Evolutionary conservation across 345 rosid species (phyloP).

Genomic region (Dipteronia sinensis): DNA sequence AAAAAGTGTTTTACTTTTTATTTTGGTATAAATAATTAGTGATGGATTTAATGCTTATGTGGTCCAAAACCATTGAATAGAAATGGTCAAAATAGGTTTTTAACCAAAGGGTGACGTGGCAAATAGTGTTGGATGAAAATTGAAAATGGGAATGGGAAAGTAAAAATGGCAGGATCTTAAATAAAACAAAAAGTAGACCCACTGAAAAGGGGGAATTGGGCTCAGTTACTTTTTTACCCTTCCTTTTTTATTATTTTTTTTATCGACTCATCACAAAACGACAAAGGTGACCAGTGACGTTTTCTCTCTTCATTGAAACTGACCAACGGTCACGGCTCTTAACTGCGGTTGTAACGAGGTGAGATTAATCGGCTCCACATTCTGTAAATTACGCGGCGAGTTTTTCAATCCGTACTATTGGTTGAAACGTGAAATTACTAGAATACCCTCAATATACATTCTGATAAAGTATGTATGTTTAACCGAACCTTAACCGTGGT

Average conservation of each 20-base stretch:
- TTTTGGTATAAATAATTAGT: too few relatives aligned
- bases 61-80: background rate
- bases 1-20: too few relatives aligned
- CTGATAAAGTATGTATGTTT: too few relatives aligned
- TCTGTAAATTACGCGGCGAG: background rate
- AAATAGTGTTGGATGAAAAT: background rate
- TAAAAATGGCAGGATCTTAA: background rate
- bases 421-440: background rate
- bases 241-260: background rate
- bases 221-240: slow-evolving; percentile 16
- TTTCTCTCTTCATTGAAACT: background rate
- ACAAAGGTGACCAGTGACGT: background rate
- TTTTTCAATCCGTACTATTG: background rate
- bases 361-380: background rate
- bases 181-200: background rate
- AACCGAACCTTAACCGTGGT: too few relatives aligned
- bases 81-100: background rate
- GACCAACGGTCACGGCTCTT: background rate
- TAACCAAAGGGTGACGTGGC: slow-evolving; percentile 1
- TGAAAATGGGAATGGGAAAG: background rate
- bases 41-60: too few relatives aligned
- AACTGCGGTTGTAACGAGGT: background rate
- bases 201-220: background rate
- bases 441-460: too few relatives aligned
- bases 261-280: slow-evolving; percentile 11